Evolutionary conservation across 495 filamentous ascomycete genomes (phyloP), one percentile per base, ranked within the genome.

Genomic region (Recurvomyces mirabilis): DNA sequence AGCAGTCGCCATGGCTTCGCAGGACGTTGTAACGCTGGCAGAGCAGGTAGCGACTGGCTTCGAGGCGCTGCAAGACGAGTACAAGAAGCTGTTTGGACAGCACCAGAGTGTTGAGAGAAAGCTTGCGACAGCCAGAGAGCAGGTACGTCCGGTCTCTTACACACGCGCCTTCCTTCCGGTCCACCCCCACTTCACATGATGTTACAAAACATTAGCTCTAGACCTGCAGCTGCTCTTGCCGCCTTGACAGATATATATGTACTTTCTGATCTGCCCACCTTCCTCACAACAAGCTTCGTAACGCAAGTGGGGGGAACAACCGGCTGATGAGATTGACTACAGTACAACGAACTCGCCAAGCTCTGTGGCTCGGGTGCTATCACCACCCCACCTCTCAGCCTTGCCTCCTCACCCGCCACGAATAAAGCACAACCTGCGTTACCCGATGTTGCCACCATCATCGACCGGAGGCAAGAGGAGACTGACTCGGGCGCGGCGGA

Each of bases 141-240:
- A 65, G 54, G 63, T 65, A 58, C 35, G 59, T 33, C 24, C 14
- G 6, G 2, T 26, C 23, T 19, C 41, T 38, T 20, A 31, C 25
- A 10, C 13, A 22, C 5, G n/a, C n/a, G n/a, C n/a, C n/a, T n/a
- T n/a, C n/a, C n/a, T n/a, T 30, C 34, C 35, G 11, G n/a, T 5
- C 38, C 31, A 24, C 30, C 38, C 20, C 41, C 4, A 18, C 21
- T 49, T 46, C 11, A 6, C 33, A 74, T 77, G 79, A 80, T 77
- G 71, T 74, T 52, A 65, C 52, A 61, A 38, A n/a, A 57, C 43
- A 53, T 77, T 81, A 81, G 77, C 76, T 81, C 77, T 81, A 81
- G 77, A 82, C 74, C 77, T 74, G 67, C 63, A 81, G 74, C 66
- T 71, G 65, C 63, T 29, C 5, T 60, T 56, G 54, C 60, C 59